Evolutionary conservation across 371 early-diverging fungal genomes (phyloP).

Genomic region (Rhizopus sp.): DNA sequence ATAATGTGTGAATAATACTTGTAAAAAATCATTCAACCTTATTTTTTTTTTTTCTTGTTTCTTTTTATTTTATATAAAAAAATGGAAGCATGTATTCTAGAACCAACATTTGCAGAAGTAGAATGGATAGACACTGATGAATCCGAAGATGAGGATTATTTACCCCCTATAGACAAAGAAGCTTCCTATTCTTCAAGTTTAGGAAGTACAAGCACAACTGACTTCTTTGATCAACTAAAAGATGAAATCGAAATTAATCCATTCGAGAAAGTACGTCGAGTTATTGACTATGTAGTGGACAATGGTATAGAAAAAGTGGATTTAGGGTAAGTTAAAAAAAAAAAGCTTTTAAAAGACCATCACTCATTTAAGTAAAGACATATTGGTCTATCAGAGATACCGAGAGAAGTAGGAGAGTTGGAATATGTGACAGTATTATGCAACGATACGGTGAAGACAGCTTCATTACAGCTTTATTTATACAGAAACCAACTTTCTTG

Average conservation of each 20-base stretch:
- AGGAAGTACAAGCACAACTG: conserved; percentile 3
- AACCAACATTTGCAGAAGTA: conserved; percentile 11
- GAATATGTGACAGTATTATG: conserved; percentile 52
- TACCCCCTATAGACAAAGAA: conserved; percentile 29
- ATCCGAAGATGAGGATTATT: conserved; percentile 46
- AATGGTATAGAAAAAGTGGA: conserved; percentile 56
- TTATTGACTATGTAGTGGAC: conserved; percentile 54
- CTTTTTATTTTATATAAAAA: too few species aligned
- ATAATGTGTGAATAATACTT: too few species aligned
- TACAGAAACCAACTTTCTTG: conserved; percentile 44
- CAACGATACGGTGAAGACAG: conserved; percentile 46
- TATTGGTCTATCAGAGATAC: conserved; percentile 51
- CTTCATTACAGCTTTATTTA: conserved; percentile 54
- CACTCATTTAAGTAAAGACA: conserved; percentile 26
- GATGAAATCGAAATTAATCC: conserved; percentile 13
- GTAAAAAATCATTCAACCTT: too few species aligned
- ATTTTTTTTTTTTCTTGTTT: too few species aligned
- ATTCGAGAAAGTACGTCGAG: conserved; percentile 43
- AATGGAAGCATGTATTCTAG: too few species aligned
- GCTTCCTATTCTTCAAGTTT: conserved; percentile 3
- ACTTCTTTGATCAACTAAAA: conserved; percentile 19
- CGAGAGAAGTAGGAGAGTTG: conserved; percentile 54
- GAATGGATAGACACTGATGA: conserved; percentile 46
- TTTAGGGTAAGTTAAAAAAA: conserved; percentile 49
- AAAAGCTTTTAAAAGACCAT: neutral